Evolutionary conservation across 768 basidiomycete genomes (phyloP).

Genomic region (Porphyrellus cyaneotinctus): DNA sequence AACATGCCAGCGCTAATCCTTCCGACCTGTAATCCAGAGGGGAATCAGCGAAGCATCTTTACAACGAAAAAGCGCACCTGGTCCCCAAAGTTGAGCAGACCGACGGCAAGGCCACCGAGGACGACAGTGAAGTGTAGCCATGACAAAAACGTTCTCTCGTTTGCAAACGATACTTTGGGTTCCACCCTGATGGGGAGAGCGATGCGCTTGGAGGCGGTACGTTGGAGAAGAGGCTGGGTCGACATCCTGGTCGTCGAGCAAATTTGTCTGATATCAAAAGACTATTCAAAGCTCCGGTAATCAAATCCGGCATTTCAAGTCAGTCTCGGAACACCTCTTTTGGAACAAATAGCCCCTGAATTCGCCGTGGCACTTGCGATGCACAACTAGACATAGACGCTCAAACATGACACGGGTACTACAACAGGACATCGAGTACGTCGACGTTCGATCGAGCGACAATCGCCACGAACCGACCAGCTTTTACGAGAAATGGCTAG

Average conservation of each 20-base stretch:
- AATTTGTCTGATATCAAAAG: no score
- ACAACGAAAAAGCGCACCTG: constrained; percentile 46
- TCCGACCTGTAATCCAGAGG: constrained; percentile 56
- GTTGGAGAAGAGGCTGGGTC: constrained; percentile 94
- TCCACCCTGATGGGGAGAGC: constrained; percentile 94
- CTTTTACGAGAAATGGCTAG: constrained; percentile 51
- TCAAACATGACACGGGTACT: constrained; percentile 11
- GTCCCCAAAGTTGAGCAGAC: constrained; percentile 96
- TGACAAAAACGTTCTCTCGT: constrained; percentile 94
- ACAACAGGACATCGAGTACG: constrained; percentile 25
- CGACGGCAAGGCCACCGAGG: constrained; percentile 92
- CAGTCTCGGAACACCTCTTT: not conserved
- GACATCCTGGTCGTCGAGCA: constrained; percentile 57
- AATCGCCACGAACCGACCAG: constrained; percentile 24
- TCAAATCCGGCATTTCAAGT: constrained; percentile 14
- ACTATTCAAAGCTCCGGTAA: not conserved
- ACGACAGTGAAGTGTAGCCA: constrained; percentile 99
- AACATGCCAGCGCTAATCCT: constrained; percentile 97
- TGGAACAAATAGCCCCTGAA: constrained; percentile 20
- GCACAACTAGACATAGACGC: no score
- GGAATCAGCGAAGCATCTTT: not conserved
- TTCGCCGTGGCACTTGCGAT: not conserved
- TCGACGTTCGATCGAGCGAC: constrained; percentile 13
- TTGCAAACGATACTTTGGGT: constrained; percentile 93
- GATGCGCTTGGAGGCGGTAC: constrained; percentile 90